Base-by-base conservation (phyloP, 331 rosid species). In the Saraca asoca region DNA sequence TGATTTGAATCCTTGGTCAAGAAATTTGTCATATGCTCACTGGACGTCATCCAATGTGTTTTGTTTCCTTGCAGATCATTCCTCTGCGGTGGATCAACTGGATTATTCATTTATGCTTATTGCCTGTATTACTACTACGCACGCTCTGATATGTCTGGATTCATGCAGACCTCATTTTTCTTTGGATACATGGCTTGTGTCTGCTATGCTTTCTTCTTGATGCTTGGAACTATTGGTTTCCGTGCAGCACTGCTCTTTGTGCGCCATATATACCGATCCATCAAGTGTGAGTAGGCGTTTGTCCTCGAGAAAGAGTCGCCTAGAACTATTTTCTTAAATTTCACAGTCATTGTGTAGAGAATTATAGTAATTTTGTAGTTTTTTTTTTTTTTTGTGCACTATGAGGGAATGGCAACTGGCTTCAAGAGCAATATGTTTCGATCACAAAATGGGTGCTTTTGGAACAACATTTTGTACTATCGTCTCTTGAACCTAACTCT, bases 181-280 rank as follows among this genome's bases (percentile, higher is more conserved):
- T 90, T 93, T 5, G 97, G 98, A 2, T 85, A 81, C 87, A 85
- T 85, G 90, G 87, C 87, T 15, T 79, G 87, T 71, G 80, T 85
- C 71, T 87, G 98, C 90, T 90, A 84, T 65, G 98, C 95, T 69
- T 85, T 93, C 90, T 93, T 90, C 85, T 88, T 93, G 62, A 93
- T 87, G 97, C 95, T 93, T 18, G 98, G 98, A 72, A 78, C 87
- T 35, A 82, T 90, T 14, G 95, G 98, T 43, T 93, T 93, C 84
- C 87, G 86, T 12, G 97, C 98, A 6, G 85, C 97, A 12, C 71
- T 87, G 70, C 68, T 93, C 66, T 87, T 90, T 76, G 91, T 90
- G 0, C 97, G 95, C 24, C 95, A 84, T 82, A 84, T 84, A 57
- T 84, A 84, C 53, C 81, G 78, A 12, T 81, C 89, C 12, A 79